Percentiles rank a stretch among this genome's conserved stretches.
phyloP scores from a whole-genome alignment of 2,329 filamentous ascomycete species.

The Cladosporium sphaerospermum region DNA sequence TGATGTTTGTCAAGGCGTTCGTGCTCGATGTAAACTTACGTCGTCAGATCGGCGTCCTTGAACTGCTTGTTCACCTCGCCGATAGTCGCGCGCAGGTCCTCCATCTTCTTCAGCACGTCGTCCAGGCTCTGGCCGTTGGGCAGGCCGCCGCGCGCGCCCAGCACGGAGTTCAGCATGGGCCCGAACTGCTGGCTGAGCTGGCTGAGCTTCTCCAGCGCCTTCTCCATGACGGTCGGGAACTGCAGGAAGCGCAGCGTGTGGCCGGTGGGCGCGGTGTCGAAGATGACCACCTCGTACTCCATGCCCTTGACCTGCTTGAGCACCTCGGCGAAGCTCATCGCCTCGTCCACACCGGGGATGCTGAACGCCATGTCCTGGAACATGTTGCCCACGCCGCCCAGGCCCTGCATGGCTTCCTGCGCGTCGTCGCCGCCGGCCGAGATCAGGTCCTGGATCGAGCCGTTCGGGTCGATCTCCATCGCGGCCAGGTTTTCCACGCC shows the following conservation, averaged over 20 bases:
- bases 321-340: conserved; percentile 99
- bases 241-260: conserved; percentile 98
- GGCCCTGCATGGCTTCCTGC: conserved; percentile 62
- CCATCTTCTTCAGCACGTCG: conserved; percentile 91
- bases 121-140: conserved; percentile 90
- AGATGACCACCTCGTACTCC: conserved; percentile 97
- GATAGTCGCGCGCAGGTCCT: conserved; percentile 87
- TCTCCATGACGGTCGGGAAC: conserved; percentile 96
- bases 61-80: conserved; percentile 95
- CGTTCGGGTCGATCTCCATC: conserved; percentile 99
- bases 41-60: conserved; percentile 92
- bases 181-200: conserved; percentile 92
- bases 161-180: conserved; percentile 87
- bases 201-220: conserved; percentile 93
- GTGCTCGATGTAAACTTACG: conserved; percentile 31
- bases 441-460: conserved; percentile 91
- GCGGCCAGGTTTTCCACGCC: conserved; percentile 91
- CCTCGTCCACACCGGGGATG: conserved; percentile 96
- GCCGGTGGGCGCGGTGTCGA: conserved; percentile 95
- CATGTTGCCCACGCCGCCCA: conserved; percentile 77
- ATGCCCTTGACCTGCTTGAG: conserved; percentile 98
- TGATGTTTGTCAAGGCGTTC: background rate
- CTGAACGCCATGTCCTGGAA: conserved; percentile 98
- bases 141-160: conserved; percentile 69
- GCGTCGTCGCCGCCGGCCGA: conserved; percentile 68